phyloP scores from a whole-genome alignment of 352 stramenopile genomes.

The Pseudoperonospora humuli region DNA sequence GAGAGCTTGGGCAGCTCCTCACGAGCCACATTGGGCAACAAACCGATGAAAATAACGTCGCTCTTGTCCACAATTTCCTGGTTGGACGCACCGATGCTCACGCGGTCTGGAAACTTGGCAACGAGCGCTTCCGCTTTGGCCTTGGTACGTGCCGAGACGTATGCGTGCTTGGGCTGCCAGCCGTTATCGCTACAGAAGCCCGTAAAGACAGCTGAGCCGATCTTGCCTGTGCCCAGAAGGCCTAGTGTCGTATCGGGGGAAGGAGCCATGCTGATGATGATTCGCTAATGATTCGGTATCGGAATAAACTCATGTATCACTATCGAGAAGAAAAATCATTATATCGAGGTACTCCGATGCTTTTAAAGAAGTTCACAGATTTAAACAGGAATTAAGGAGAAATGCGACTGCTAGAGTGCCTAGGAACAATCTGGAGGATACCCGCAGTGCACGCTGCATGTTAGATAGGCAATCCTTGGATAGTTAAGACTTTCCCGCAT shows the following conservation, averaged over 20 bases:
- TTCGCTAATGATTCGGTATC: no score
- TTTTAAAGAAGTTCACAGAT: no score
- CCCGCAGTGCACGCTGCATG: no score
- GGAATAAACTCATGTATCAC: no score
- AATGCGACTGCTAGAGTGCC: no score
- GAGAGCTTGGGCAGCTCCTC: constrained; percentile 63
- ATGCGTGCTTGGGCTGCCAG: constrained; percentile 69
- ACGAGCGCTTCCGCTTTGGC: constrained; percentile 70
- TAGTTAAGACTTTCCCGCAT: no score
- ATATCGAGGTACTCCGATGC: no score
- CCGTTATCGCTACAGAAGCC: constrained; percentile 73
- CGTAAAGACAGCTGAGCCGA: constrained; percentile 73
- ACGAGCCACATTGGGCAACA: constrained; percentile 63
- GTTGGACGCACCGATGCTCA: constrained; percentile 60
- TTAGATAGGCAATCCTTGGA: no score
- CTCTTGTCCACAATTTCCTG: constrained; percentile 79
- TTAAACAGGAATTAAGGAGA: no score
- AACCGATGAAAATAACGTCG: constrained; percentile 76
- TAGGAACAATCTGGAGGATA: no score
- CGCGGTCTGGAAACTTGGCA: constrained; percentile 53
- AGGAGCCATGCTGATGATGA: constrained; percentile 45
- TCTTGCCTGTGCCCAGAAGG: constrained; percentile 81
- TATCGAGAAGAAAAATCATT: no score
- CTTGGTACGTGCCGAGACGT: constrained; percentile 62
- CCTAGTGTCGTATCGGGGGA: constrained; percentile 53